Conservation (phyloP, 257 asterid species). For the Jasminum sambac region DNA sequence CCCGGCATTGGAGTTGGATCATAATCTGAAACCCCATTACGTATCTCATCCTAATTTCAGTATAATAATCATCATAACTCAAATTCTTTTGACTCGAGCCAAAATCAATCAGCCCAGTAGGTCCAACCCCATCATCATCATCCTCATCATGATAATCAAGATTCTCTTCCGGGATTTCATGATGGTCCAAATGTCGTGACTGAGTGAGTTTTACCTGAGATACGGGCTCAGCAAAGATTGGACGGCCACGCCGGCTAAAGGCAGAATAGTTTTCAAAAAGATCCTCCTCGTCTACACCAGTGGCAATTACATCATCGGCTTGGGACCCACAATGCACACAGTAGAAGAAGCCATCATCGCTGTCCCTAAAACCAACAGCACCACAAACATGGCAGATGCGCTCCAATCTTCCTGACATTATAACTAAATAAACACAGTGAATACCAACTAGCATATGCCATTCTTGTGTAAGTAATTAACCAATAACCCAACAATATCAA, state of each 20-base stretch:
- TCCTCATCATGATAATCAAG: slow-evolving; percentile 16
- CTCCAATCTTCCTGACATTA: slow-evolving; percentile 38
- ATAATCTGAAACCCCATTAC: slow-evolving; percentile 62
- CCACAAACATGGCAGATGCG: slow-evolving; percentile 51
- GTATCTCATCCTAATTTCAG: slow-evolving; percentile 59
- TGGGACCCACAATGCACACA: slow-evolving; percentile 53
- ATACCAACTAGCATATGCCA: background rate
- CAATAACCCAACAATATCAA: too few relatives aligned
- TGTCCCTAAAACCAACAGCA: slow-evolving; percentile 31
- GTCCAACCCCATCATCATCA: slow-evolving; percentile 47
- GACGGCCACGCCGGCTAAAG: slow-evolving; percentile 36
- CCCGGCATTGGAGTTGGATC: slow-evolving; percentile 76
- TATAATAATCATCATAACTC: slow-evolving; percentile 49
- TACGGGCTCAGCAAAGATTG: slow-evolving; percentile 34
- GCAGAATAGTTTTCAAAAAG: slow-evolving; percentile 34
- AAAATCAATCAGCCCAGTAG: slow-evolving; percentile 56
- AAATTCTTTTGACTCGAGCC: slow-evolving; percentile 34
- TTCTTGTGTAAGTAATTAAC: background rate
- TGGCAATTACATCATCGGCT: slow-evolving; percentile 56
- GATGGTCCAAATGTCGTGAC: slow-evolving; percentile 43
- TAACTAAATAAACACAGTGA: slow-evolving; percentile 5
- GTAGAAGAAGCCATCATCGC: slow-evolving; percentile 60
- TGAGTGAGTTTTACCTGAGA: slow-evolving; percentile 40
- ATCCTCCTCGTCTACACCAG: slow-evolving; percentile 52
- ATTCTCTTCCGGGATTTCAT: slow-evolving; percentile 23